Evolutionary conservation across 192 early-diverging fungal species (phyloP), one percentile per base, ranked within the genome.

Genomic region (Rhizophagus sp.): DNA sequence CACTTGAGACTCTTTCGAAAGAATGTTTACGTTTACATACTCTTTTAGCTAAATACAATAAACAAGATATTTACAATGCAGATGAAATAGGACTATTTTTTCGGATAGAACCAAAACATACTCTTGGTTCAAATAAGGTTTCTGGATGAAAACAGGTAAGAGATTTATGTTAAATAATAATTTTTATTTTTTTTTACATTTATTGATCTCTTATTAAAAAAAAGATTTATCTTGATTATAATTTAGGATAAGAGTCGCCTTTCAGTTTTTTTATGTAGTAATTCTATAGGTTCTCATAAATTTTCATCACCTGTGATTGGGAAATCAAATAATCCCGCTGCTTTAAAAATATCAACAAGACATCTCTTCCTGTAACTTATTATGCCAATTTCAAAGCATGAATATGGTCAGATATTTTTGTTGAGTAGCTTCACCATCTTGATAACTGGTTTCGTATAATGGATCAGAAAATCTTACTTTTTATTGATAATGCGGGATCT

Each of bases 401-500:
- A 9, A 76, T 76, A 3, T 5, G n/a, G 2, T 76, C 36, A 39
- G 76, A 78, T 12, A 78, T 78, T 22, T 78, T 63, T 30, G 19
- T 66, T 52, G 19, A 44, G 39, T 78, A 34, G 76, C 63, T 78
- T 19, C 10, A 66, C 24, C 24, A 62, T 44, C 61, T 68, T 66
- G 6, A 78, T 78, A 44, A 34, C 1, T 44, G 13, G n/a, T 78
- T 64, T 66, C 1, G 2, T 22, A 27, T n/a, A 30, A 25, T 52
- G 52, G 52, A 78, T 68, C 4, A 34, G 44, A 63, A 78, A 4
- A 68, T 78, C 44, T 22, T 78, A 22, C 34, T 78, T 0, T n/a
- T 78, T 4, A 66, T 78, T 63, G 33, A 78, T 67, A 78, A 78
- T 66, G 76, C 63, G 3, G 24, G 22, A 11, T 76, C 75, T 64